A percentile compares a stretch with the other conserved stretches of the same genome.
These are phyloP conservation scores for Cairneyella variabilis DNA, from an alignment of 495 filamentous ascomycete genomes.

Conservation along the genomic window DNA sequence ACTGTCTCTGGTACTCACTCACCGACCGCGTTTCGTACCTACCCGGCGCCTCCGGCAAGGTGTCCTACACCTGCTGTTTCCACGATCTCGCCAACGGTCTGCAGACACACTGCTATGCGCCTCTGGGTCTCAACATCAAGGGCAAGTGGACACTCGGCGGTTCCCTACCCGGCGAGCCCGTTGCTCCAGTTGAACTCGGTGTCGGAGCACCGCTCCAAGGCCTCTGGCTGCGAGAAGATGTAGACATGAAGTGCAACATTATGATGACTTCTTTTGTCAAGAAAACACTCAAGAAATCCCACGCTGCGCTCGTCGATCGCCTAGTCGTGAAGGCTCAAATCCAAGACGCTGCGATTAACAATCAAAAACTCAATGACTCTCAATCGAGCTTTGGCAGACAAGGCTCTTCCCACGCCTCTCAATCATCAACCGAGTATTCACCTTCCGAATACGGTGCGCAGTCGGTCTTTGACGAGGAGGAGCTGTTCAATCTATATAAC, in stretches of 20 bases:
- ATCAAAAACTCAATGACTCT: background rate
- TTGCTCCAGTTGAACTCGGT: slow-evolving; percentile 55
- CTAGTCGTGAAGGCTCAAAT: slow-evolving; percentile 55
- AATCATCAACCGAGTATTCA: too few relatives aligned
- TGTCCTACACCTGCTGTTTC: slow-evolving; percentile 74
- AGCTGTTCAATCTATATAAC: too few relatives aligned
- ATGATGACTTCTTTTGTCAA: slow-evolving; percentile 70
- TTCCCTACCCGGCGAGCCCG: slow-evolving; percentile 57
- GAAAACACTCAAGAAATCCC: slow-evolving; percentile 68
- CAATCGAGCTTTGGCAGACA: too few relatives aligned
- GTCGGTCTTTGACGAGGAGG: too few relatives aligned
- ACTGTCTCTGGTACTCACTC: slow-evolving; percentile 67
- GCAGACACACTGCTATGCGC: slow-evolving; percentile 72
- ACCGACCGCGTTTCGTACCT: slow-evolving; percentile 71
- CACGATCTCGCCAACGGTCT: slow-evolving; percentile 63
- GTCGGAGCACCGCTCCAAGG: slow-evolving; percentile 57
- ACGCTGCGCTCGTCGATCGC: slow-evolving; percentile 59
- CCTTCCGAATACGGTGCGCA: too few relatives aligned
- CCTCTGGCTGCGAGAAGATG: slow-evolving; percentile 72
- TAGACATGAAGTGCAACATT: slow-evolving; percentile 73
- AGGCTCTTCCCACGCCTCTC: too few relatives aligned
- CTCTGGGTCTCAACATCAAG: slow-evolving; percentile 62
- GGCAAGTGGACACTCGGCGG: slow-evolving; percentile 65
- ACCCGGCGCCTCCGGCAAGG: slow-evolving; percentile 61
- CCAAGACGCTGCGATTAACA: slow-evolving; percentile 10